Evolutionary conservation across 208 protist species (phyloP), one percentile per base, ranked within the genome.

Genomic region (Acanthamoeba culbertsoni): DNA sequence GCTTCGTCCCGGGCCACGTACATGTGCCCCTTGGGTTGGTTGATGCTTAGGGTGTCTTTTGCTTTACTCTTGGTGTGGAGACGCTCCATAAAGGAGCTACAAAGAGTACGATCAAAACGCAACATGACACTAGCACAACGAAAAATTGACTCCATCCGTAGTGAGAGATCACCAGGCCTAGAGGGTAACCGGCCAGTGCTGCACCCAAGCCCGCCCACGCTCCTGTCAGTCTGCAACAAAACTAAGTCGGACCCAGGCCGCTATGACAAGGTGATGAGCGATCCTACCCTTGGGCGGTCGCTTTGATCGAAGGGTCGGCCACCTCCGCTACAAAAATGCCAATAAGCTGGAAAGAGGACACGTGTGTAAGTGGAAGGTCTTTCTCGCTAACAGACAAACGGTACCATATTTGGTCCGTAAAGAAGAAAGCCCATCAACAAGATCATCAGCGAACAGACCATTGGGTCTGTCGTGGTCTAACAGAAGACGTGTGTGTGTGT

Each of bases 401-500:
- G 71, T 82, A 82, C 71, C 71, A 51, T 82, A 20, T 82, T 82
- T 7, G 71, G 71, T 14, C 71, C 71, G 42, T 82, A 82, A 42
- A 82, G 33, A 42, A 82, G 42, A 31, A 82, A 82, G 23, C 71
- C 71, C 14, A 82, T 16, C 7, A 42, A 10, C 7, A 82, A 82
- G 28, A 46, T 42, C 8, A 20, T 10, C 33, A 82, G 14, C 12
- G 71, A 82, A 20, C 40, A 53, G 40, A 42, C 42, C 33, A 51
- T 33, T 7, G 71, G 40, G 40, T 51, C 42, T 16, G 33, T 31
- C 12, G 71, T 33, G 28, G 20, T 7, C 28, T 82, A 35, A 14
- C 16, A 33, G 65, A 75, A 16, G 28, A 33, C 12, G 20, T 12
- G 14, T 75, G 35, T 18, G 28, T 40, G 20, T 18, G 65, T 40